A percentile compares a stretch with the other conserved stretches of the same genome.
Conservation (phyloP, 2,329 filamentous ascomycete genomes). For the Dactylonectria macrodidyma region DNA sequence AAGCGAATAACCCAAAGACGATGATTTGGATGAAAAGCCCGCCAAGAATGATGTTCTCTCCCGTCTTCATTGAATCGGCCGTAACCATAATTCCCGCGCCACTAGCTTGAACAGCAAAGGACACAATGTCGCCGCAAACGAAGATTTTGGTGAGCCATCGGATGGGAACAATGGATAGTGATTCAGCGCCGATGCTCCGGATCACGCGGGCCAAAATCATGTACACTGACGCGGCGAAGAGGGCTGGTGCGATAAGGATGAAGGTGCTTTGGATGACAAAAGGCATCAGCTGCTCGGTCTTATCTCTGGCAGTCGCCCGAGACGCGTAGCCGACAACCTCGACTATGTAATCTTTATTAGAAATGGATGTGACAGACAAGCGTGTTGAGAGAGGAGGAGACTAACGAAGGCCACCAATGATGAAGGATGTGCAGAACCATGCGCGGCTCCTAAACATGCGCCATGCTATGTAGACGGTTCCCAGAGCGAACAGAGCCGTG, state of each 20-base stretch:
- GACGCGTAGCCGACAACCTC: constrained; percentile 58
- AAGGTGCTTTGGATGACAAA: constrained; percentile 58
- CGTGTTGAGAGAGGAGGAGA: not conserved
- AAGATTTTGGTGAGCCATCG: constrained; percentile 50
- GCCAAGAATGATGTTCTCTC: constrained; percentile 64
- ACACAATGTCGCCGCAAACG: constrained; percentile 48
- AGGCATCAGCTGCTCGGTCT: constrained; percentile 53
- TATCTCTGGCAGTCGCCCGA: constrained; percentile 51
- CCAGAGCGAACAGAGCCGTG: constrained; percentile 6
- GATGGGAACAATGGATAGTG: constrained; percentile 37
- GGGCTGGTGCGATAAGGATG: constrained; percentile 58
- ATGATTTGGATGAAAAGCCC: constrained; percentile 69
- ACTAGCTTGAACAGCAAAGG: constrained; percentile 48
- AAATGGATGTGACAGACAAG: not conserved
- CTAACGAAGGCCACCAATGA: constrained; percentile 13
- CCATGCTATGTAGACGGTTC: constrained; percentile 8
- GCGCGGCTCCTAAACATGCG: constrained; percentile 14
- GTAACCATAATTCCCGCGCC: constrained; percentile 48
- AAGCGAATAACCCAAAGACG: constrained; percentile 67
- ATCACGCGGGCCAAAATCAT: constrained; percentile 60
- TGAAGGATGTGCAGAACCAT: constrained; percentile 16
- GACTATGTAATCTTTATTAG: constrained; percentile 18
- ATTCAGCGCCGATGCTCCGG: constrained; percentile 38
- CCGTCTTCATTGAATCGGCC: constrained; percentile 46
- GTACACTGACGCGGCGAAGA: constrained; percentile 62